Evolutionary conservation across 2,329 filamentous ascomycete species (phyloP), one percentile per base, ranked within the genome.

Genomic region (Epichloe glyceriae): DNA sequence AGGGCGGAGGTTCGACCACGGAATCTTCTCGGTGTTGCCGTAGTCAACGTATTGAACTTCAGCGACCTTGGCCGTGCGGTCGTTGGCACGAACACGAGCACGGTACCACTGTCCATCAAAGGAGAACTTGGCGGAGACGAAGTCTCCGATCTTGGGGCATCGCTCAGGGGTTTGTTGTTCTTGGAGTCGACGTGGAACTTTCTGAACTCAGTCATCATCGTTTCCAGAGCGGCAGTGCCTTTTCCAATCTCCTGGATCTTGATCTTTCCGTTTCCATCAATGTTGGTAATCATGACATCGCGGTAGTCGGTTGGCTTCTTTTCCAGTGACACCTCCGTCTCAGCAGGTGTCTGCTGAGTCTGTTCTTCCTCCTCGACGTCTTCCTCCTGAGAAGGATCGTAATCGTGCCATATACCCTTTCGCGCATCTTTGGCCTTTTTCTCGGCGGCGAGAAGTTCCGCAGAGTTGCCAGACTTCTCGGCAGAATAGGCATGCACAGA

Each of bases 21-120:
- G 80, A 52, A 95, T 75, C 63, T 83, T 85, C 70, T 98, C 93
- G 50, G 80, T 85, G 76, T 98, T 98, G 60, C 93, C 93, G 68
- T 94, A 98, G 72, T 98, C 93, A 55, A 98, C 81, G 70, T 95
- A 98, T 44, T 94, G 72, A 26, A 98, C 85, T 68, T 98, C 93
- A 22, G 89, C 85, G 60, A 86, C 82, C 76, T 93, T 88, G 61
- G 83, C 84, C 8, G 90, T 79, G 55, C 93, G 88, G 71, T 98
- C 93, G 68, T 97, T 96, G 64, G 90, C 83, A 55, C 90, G 85
- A 54, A 98, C 82, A 54, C 84, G 85, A 34, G 87, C 93, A 54
- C 93, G 87, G 73, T 98, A 98, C 91, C 91, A 98, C 59, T 93
- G 82, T 53, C 84, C 81, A 64, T 98, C 93, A 49, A 83, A 84